Conservation (phyloP, 768 basidiomycete species). For the Leccinum imitatum region DNA sequence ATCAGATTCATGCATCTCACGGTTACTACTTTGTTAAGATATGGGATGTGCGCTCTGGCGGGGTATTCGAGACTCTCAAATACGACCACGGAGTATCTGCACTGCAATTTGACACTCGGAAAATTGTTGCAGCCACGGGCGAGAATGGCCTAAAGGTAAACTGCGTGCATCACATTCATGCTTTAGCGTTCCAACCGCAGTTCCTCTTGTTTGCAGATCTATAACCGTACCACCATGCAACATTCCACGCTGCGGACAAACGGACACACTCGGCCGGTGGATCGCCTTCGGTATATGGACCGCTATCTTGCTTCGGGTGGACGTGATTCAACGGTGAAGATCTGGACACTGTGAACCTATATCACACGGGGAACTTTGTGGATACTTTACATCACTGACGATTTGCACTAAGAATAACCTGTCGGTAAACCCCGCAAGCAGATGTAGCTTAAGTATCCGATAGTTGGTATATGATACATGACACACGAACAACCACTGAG, state of each 20-base stretch:
- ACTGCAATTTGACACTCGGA: constrained; percentile 92
- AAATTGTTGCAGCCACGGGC: constrained; percentile 88
- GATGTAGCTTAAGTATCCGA: constrained; percentile 12
- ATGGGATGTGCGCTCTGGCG: constrained; percentile 94
- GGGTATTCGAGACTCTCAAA: constrained; percentile 82
- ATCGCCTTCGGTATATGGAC: constrained; percentile 93
- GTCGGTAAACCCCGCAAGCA: constrained; percentile 21
- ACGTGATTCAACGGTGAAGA: constrained; percentile 81
- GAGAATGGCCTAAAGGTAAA: constrained; percentile 90
- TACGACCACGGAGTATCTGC: constrained; percentile 90
- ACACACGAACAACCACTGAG: too few relatives aligned
- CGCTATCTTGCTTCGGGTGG: constrained; percentile 91
- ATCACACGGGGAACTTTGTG: constrained; percentile 1
- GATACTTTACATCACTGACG: constrained; percentile 18
- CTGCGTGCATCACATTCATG: background rate
- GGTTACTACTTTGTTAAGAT: constrained; percentile 49
- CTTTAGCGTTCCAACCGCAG: background rate
- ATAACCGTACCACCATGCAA: constrained; percentile 92
- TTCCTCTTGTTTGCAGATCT: constrained; percentile 53
- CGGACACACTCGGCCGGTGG: constrained; percentile 90
- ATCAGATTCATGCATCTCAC: constrained; percentile 1
- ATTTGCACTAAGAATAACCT: constrained; percentile 18
- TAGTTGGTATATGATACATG: too few relatives aligned
- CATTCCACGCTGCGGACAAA: constrained; percentile 83
- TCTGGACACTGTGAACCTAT: constrained; percentile 79